Percentiles rank a stretch among this genome's conserved stretches.
These are phyloP conservation scores for Cladobotryum protrusum DNA, from an alignment of 2,329 filamentous ascomycete species.

Conservation along the genomic window DNA sequence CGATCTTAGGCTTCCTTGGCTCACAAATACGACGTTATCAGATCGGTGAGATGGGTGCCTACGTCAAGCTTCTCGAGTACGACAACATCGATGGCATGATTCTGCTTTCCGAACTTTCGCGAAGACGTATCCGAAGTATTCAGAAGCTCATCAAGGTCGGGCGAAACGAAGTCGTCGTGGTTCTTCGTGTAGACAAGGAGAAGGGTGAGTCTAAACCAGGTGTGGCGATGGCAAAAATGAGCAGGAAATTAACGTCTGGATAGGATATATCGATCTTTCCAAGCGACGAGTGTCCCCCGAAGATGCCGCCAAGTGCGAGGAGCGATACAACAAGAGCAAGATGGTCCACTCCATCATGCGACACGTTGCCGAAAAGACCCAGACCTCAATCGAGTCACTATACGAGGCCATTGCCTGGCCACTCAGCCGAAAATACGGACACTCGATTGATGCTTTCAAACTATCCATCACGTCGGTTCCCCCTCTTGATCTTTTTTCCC, in stretches of 20 bases:
- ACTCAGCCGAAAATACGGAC: conserved; percentile 93
- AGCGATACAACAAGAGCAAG: conserved; percentile 99
- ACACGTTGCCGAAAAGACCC: conserved; percentile 95
- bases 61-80: conserved; percentile 98
- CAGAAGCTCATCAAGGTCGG: conserved; percentile 98
- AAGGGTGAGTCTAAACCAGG: conserved; percentile 56
- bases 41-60: conserved; percentile 99
- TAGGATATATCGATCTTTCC: conserved; percentile 90
- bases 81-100: conserved; percentile 99
- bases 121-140: conserved; percentile 96
- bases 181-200: conserved; percentile 98
- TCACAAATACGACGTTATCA: conserved; percentile 29
- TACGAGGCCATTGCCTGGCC: conserved; percentile 97
- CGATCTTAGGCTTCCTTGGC: background rate
- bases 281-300: conserved; percentile 97
- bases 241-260: background rate
- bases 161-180: conserved; percentile 96
- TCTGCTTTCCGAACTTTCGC: conserved; percentile 90
- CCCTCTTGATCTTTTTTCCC: background rate
- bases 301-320: conserved; percentile 97
- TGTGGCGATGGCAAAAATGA: conserved; percentile 7
- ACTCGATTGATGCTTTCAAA: conserved; percentile 97
- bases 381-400: conserved; percentile 85
- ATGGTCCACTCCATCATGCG: conserved; percentile 99
- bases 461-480: conserved; percentile 82